Evolutionary conservation across 202 grass and related monocot genomes (phyloP).

Genomic region (Carex sylvatica): DNA sequence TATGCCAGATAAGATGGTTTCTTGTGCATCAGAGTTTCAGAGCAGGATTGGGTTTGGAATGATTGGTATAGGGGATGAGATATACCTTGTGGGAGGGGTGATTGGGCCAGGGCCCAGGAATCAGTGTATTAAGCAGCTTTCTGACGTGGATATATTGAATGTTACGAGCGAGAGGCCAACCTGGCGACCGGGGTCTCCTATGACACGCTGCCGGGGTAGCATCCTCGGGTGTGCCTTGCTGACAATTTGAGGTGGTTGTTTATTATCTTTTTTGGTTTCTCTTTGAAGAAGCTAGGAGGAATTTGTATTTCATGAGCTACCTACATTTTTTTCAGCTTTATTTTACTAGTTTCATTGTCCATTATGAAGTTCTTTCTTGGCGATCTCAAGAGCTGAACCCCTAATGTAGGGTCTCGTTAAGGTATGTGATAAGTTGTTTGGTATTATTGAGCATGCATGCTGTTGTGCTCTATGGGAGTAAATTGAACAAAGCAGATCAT

Average conservation of each 20-base stretch:
- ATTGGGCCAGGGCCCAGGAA: conserved; percentile 91
- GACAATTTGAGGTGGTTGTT: conserved; percentile 46
- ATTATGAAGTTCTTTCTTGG: conserved; percentile 9
- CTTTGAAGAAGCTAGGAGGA: not conserved
- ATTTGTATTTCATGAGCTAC: not conserved
- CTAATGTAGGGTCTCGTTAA: not conserved
- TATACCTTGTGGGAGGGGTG: conserved; percentile 86
- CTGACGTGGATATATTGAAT: conserved; percentile 87
- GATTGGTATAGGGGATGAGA: conserved; percentile 70
- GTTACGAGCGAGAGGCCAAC: conserved; percentile 69
- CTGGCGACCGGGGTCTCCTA: conserved; percentile 73
- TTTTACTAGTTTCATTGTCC: conserved; percentile 11
- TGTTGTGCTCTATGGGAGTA: conserved; percentile 2
- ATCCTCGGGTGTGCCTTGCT: conserved; percentile 80
- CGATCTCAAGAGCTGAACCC: not conserved
- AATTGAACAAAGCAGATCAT: conserved; percentile 13
- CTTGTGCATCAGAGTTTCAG: conserved; percentile 80
- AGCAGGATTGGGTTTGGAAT: conserved; percentile 90
- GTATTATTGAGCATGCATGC: not conserved
- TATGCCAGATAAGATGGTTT: conserved; percentile 75
- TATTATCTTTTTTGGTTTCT: not conserved
- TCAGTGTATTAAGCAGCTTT: conserved; percentile 84
- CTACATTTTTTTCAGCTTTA: conserved; percentile 1
- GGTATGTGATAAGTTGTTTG: not conserved
- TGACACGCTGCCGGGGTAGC: conserved; percentile 79